Conservation (phyloP, 2,329 filamentous ascomycete genomes). For the Alternaria consortialis region DNA sequence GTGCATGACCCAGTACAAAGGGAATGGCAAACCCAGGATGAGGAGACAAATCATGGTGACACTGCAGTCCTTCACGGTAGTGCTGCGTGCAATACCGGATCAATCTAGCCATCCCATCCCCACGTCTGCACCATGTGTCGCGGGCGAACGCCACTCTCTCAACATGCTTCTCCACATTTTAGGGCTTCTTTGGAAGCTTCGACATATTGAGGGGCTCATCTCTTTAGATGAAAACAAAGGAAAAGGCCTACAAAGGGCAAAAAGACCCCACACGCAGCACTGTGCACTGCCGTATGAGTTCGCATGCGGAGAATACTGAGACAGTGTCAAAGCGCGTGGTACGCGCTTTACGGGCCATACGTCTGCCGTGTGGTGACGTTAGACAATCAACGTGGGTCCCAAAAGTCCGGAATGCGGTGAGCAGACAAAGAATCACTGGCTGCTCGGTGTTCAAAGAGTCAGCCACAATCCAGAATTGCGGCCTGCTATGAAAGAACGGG, state of each 20-base stretch:
- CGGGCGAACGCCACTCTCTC: constrained; percentile 27
- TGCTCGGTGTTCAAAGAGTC: constrained; percentile 13
- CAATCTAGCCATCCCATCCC: constrained; percentile 21
- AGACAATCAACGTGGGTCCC: constrained; percentile 18
- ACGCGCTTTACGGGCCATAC: constrained; percentile 11
- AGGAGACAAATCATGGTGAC: constrained; percentile 30
- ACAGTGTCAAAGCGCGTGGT: constrained; percentile 11
- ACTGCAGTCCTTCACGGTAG: constrained; percentile 37
- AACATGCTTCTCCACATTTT: constrained; percentile 43
- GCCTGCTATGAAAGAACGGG: constrained; percentile 19
- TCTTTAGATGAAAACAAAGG: constrained; percentile 35
- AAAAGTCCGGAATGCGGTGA: constrained; percentile 22
- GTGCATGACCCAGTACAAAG: constrained; percentile 25
- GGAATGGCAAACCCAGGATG: constrained; percentile 37
- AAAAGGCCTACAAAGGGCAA: constrained; percentile 22
- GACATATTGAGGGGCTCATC: constrained; percentile 25
- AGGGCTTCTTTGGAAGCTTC: constrained; percentile 20
- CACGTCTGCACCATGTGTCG: constrained; percentile 27
- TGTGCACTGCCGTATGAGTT: constrained; percentile 3
- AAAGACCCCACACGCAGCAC: constrained; percentile 35
- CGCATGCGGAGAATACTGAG: constrained; percentile 26
- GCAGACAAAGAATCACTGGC: constrained; percentile 14
- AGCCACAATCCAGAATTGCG: constrained; percentile 26
- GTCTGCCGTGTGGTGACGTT: constrained; percentile 20
- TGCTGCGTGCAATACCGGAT: constrained; percentile 33